A percentile compares a stretch with the other conserved stretches of the same genome.
These are phyloP conservation scores for Botrytis fabae DNA, from an alignment of 2,329 filamentous ascomycete genomes.

Conservation along the genomic window DNA sequence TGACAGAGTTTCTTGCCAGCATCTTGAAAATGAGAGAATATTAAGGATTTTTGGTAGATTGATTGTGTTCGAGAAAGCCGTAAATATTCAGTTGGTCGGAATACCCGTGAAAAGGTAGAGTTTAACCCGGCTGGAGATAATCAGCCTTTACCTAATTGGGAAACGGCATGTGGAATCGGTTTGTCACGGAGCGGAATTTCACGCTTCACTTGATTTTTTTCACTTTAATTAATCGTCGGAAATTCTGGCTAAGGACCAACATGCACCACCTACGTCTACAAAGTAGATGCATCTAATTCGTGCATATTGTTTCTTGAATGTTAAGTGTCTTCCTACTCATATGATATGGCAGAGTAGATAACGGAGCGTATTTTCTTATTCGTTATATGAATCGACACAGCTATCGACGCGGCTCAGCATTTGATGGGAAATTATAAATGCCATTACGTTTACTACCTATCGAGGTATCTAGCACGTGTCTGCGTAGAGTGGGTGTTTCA, in stretches of 20 bases:
- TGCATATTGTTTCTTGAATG: not conserved
- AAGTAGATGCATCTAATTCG: too few relatives aligned
- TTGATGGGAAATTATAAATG: slow-evolving; percentile 5
- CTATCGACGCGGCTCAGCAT: not conserved
- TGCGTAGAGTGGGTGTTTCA: not conserved
- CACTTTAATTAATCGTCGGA: not conserved
- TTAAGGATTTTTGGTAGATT: slow-evolving; percentile 14
- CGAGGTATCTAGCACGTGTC: not conserved
- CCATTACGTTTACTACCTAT: not conserved
- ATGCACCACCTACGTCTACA: not conserved
- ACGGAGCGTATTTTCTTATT: not conserved
- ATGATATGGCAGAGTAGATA: not conserved
- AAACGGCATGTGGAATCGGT: slow-evolving; percentile 22
- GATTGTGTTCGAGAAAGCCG: slow-evolving; percentile 11
- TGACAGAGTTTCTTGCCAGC: slow-evolving; percentile 40
- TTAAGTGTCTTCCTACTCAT: too few relatives aligned
- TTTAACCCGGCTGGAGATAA: slow-evolving; percentile 16
- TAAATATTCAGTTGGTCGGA: slow-evolving; percentile 19
- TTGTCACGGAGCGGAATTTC: slow-evolving; percentile 22
- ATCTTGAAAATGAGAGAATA: slow-evolving; percentile 31
- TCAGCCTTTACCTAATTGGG: slow-evolving; percentile 18
- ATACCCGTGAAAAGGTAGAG: slow-evolving; percentile 21
- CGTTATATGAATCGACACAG: not conserved
- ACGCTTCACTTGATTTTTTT: slow-evolving; percentile 18
- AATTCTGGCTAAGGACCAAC: not conserved